A percentile compares a stretch with the other conserved stretches of the same genome.
phyloP scores from a whole-genome alignment of 768 basidiomycete genomes.

The Hericium rajendrae region DNA sequence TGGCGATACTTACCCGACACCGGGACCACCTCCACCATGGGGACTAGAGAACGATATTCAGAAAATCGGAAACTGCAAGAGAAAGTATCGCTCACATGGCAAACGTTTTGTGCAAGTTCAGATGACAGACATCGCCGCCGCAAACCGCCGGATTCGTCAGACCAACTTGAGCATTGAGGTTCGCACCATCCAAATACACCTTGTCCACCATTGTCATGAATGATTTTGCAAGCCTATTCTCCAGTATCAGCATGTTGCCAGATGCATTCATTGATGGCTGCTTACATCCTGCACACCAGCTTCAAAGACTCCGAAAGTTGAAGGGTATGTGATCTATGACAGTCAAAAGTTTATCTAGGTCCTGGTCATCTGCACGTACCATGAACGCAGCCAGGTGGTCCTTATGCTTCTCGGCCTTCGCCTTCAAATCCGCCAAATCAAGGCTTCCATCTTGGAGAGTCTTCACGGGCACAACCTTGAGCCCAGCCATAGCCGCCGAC shows the following conservation, averaged over 20 bases:
- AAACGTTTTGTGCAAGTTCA: constrained; percentile 98
- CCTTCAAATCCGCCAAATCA: constrained; percentile 75
- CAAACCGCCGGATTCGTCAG: constrained; percentile 89
- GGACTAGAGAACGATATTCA: constrained; percentile 40
- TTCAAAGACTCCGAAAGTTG: constrained; percentile 97
- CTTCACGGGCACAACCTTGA: constrained; percentile 96
- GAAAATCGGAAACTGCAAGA: neutral
- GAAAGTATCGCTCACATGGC: constrained; percentile 55
- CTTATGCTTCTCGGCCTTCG: constrained; percentile 86
- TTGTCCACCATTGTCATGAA: constrained; percentile 92
- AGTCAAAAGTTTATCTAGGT: constrained; percentile 9
- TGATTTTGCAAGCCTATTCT: constrained; percentile 76
- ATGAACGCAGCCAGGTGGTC: constrained; percentile 92
- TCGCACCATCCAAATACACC: constrained; percentile 98
- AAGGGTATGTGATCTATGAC: constrained; percentile 84
- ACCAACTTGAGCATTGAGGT: constrained; percentile 90
- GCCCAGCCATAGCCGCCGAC: constrained; percentile 95
- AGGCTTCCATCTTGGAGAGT: constrained; percentile 79
- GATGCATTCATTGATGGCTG: neutral
- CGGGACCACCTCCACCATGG: constrained; percentile 96
- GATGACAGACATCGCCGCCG: constrained; percentile 95
- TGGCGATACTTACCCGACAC: constrained; percentile 61
- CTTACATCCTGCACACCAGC: constrained; percentile 70
- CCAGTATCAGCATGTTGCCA: constrained; percentile 1
- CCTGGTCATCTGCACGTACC: constrained; percentile 34